Evolutionary conservation across 2,329 filamentous ascomycete genomes (phyloP), one percentile per base, ranked within the genome.

Genomic region (Beauveria sp.): DNA sequence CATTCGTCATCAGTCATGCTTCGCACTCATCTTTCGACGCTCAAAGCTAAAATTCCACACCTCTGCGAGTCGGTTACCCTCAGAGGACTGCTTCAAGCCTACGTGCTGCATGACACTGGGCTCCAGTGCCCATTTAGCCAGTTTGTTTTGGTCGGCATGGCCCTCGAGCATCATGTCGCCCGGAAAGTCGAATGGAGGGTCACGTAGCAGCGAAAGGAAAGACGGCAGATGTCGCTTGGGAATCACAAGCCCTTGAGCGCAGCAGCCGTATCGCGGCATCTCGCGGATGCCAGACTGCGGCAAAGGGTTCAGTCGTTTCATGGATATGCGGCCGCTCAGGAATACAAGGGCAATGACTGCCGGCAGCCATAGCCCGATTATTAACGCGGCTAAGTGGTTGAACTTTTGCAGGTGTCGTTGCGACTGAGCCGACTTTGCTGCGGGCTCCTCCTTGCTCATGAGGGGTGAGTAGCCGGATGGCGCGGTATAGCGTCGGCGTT

Each of bases 221-320:
- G 59, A 65, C 5, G 66, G 64, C 3, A 76, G 61, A 18, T 75
- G 70, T 2, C 68, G 68, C 7, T 64, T 62, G 4, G 74, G 72
- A 43, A 74, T 74, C 3, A 75, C 69, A 2, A 75, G 64, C 0
- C 74, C 74, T 60, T 76, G 74, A 0, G 74, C 70, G 61, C 74
- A 76, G 63, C 74, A 76, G 0, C 74, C 74, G 48, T 75, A 76
- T 5, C 68, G 66, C 12, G 72, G 69, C 74, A 76, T 76, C 65
- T 73, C 69, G 7, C 70, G 68, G 0, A 74, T 69, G 24, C 68
- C 64, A 18, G 43, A 46, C 34, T 65, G 3, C 55, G 66, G 2
- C n/a, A 66, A 18, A 2, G 67, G 58, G 62, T 65, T 68, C 6
- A 74, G 18, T 16, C 72, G 68, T 22, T 67, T 64, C 3, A 69